A percentile compares a stretch with the other conserved stretches of the same genome.
Conservation (phyloP, 495 filamentous ascomycete genomes). For the Daldinia childiae region DNA sequence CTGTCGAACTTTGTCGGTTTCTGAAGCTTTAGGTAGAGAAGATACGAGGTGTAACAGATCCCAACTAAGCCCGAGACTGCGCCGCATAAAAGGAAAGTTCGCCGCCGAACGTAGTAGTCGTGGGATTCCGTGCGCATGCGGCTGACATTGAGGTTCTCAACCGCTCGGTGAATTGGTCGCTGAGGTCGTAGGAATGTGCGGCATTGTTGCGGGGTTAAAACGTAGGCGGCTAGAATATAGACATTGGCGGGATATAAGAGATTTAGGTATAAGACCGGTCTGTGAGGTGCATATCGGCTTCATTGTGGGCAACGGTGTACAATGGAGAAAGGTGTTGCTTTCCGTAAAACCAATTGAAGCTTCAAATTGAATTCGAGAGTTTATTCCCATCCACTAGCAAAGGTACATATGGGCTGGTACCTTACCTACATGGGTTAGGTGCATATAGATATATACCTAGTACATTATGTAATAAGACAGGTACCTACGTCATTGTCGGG, state of each 20-base stretch:
- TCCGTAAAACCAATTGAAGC: background rate
- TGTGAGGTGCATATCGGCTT: conserved; percentile 37
- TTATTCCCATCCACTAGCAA: background rate
- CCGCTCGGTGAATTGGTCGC: conserved; percentile 37
- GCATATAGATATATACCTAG: too few relatives aligned
- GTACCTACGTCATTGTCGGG: background rate
- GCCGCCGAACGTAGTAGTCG: conserved; percentile 58
- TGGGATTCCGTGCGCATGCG: conserved; percentile 51
- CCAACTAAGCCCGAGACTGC: conserved; percentile 58
- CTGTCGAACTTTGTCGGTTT: conserved; percentile 57
- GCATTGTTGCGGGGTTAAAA: conserved; percentile 34
- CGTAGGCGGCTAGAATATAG: conserved; percentile 8
- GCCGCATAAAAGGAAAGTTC: conserved; percentile 58
- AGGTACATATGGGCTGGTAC: background rate
- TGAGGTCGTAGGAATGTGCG: conserved; percentile 51
- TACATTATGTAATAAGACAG: too few relatives aligned
- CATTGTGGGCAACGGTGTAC: conserved; percentile 31
- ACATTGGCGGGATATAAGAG: conserved; percentile 12
- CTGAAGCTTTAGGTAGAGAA: conserved; percentile 49
- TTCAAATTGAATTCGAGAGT: background rate
- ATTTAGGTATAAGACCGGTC: conserved; percentile 16
- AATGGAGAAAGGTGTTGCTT: background rate
- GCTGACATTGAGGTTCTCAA: conserved; percentile 58
- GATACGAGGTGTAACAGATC: conserved; percentile 57
- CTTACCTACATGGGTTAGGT: background rate